A percentile compares a stretch with the other conserved stretches of the same genome.
These are phyloP conservation scores for Hordeum marinum DNA, from an alignment of 176 grass and related monocot genomes.

Conservation along the genomic window DNA sequence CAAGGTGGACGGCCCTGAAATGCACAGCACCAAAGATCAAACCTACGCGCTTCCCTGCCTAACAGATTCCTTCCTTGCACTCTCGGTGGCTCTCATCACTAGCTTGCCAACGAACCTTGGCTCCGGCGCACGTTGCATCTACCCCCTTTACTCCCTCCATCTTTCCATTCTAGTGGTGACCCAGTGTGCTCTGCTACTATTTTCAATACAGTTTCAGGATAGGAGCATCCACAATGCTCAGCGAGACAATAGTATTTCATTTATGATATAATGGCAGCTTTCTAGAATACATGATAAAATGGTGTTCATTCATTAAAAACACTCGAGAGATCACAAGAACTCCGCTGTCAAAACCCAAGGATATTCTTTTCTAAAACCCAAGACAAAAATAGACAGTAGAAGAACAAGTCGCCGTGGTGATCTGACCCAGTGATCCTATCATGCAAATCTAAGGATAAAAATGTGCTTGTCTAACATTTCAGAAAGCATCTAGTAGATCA, in stretches of 20 bases:
- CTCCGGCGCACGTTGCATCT: too few relatives aligned
- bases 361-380: too few relatives aligned
- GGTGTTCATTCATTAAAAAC: background rate
- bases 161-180: background rate
- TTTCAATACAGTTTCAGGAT: background rate
- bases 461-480: background rate
- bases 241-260: background rate
- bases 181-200: background rate
- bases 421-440: background rate
- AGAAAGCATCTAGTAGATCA: background rate
- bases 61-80: constrained; percentile 41
- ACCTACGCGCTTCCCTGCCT: constrained; percentile 7
- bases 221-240: constrained; percentile 9
- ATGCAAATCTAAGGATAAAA: background rate
- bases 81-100: constrained; percentile 38
- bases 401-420: background rate
- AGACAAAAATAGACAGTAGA: background rate
- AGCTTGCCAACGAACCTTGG: background rate
- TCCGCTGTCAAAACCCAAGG: background rate
- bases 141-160: background rate
- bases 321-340: background rate
- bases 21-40: background rate
- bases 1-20: constrained; percentile 31
- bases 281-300: background rate
- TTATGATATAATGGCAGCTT: background rate